Evolutionary conservation across 768 basidiomycete genomes (phyloP).

Genomic region (Lactifluus piperatus): DNA sequence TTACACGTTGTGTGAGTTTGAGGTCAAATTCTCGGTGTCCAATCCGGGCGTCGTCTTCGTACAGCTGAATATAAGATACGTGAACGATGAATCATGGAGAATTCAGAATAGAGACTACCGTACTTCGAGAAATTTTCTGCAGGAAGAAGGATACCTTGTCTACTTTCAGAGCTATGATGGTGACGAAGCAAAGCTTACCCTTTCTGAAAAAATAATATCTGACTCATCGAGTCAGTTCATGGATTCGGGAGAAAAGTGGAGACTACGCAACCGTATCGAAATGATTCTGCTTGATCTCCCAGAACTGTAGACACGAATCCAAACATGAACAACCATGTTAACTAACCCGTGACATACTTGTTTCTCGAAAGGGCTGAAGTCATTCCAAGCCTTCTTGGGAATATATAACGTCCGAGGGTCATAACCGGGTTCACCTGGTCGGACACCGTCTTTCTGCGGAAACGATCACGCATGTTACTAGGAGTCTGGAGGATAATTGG

Average conservation of each 20-base stretch:
- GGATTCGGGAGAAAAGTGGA: constrained; percentile 22
- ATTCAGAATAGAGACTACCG: neutral
- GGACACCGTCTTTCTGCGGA: constrained; percentile 65
- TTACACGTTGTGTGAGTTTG: constrained; percentile 85
- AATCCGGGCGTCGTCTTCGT: constrained; percentile 90
- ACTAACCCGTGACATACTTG: constrained; percentile 36
- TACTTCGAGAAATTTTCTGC: constrained; percentile 76
- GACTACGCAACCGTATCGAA: constrained; percentile 68
- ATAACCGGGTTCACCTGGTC: constrained; percentile 76
- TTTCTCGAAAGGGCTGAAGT: constrained; percentile 93
- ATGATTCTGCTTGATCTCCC: constrained; percentile 93
- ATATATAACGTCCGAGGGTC: constrained; percentile 85
- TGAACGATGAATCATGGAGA: neutral
- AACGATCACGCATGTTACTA: neutral
- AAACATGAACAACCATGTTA: neutral
- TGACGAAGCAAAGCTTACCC: constrained; percentile 42
- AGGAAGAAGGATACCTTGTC: constrained; percentile 18
- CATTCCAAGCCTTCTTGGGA: constrained; percentile 64
- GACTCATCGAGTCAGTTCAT: constrained; percentile 4
- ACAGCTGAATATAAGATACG: constrained; percentile 38
- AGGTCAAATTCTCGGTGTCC: constrained; percentile 95
- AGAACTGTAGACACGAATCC: constrained; percentile 22
- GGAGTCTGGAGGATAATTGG: neutral
- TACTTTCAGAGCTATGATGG: neutral
- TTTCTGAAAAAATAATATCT: constrained; percentile 97